A percentile compares a stretch with the other conserved stretches of the same genome.
These are phyloP conservation scores for Entomortierella beljakovae DNA, from an alignment of 192 early-diverging fungal genomes.

Conservation along the genomic window DNA sequence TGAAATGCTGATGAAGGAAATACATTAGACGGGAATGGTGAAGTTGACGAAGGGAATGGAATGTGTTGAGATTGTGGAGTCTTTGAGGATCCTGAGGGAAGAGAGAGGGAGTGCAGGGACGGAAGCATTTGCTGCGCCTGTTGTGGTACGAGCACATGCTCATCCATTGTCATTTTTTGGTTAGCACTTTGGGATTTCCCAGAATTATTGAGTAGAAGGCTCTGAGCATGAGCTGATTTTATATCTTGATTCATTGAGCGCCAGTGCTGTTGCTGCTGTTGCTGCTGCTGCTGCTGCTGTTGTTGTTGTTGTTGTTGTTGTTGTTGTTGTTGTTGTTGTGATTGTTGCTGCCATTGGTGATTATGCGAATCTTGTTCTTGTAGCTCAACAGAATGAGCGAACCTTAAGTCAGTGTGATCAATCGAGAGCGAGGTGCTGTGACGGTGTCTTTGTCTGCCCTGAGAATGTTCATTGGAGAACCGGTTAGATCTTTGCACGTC, in stretches of 20 bases:
- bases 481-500: neutral
- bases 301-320: neutral
- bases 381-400: too few species aligned
- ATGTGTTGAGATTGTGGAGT: neutral
- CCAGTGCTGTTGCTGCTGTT: neutral
- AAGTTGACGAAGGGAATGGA: neutral
- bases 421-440: neutral
- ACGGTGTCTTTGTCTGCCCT: neutral
- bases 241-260: neutral
- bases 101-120: neutral
- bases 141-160: neutral
- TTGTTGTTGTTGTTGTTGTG: slow-evolving; percentile 2
- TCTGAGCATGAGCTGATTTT: neutral
- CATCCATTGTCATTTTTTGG: neutral
- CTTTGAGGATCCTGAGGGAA: neutral
- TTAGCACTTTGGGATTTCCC: neutral
- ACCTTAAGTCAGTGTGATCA: neutral
- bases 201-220: neutral
- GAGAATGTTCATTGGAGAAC: neutral
- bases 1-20: neutral
- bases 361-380: too few species aligned
- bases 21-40: neutral
- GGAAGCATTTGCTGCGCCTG: neutral
- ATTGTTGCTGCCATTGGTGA: too few species aligned
- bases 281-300: neutral